Evolutionary conservation across 163 green algal species (phyloP).

Genomic region (Chloromonas sp.): DNA sequence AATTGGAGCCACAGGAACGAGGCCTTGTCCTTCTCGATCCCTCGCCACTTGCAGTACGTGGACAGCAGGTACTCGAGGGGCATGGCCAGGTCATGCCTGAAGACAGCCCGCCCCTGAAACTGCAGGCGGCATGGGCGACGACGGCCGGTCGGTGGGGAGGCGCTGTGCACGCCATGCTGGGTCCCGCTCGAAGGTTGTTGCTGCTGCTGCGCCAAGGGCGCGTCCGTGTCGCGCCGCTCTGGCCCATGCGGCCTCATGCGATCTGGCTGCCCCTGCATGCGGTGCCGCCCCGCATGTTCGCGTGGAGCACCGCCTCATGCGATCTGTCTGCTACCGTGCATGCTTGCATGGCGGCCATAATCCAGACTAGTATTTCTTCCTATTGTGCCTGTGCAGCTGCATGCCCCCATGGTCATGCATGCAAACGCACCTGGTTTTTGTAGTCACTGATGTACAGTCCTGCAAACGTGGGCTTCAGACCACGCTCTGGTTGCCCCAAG

Average conservation of each 20-base stretch:
- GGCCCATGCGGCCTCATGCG: no score
- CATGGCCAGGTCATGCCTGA: conserved; percentile 32
- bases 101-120: conserved; percentile 13
- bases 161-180: neutral
- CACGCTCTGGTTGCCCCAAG: conserved; percentile 7
- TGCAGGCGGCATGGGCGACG: neutral
- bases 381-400: neutral
- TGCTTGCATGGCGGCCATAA: no score
- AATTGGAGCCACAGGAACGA: conserved; percentile 38
- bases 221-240: neutral
- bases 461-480: conserved; percentile 1
- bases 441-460: conserved; percentile 14
- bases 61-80: conserved; percentile 23
- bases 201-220: neutral
- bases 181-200: neutral
- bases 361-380: no score
- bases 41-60: conserved; percentile 33
- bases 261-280: no score
- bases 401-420: neutral
- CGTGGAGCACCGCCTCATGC: no score
- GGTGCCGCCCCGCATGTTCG: no score
- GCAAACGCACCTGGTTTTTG: conserved; percentile 12
- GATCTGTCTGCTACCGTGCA: no score
- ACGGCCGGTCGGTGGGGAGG: neutral
- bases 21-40: conserved; percentile 20